Base-by-base conservation (phyloP, 192 early-diverging fungal genomes). In the Gryganskiella cystojenkinii region DNA sequence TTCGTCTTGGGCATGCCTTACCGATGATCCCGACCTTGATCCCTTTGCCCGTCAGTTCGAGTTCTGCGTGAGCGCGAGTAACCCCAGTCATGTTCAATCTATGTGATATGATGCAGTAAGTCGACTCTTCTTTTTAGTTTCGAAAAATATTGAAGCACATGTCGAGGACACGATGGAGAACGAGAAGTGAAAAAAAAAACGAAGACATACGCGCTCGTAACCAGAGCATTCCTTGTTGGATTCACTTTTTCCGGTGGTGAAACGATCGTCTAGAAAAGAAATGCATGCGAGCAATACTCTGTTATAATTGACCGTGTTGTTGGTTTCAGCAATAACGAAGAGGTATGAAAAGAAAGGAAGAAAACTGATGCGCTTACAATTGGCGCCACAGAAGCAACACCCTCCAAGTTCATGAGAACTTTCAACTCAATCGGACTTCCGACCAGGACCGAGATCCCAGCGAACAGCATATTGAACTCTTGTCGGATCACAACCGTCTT, bases 21-120 rank as follows among this genome's bases (percentile, higher is more conserved):
- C 70, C 88, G 43, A 89, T 86, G 33, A 89, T 52, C 15, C 83
- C 86, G 47, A 89, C 83, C 40, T 63, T 67, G 46, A 80, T 35
- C 13, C 64, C 64, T 56, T 68, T 64, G 0, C 71, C 61, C 51
- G 47, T 68, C 14, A 71, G 63, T 34, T 62, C 58, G 15, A 83
- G 54, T 54, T 75, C 76, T 35, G 71, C 15, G 24, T 81, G 76
- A 6, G 61, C 75, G 34, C 60, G 57, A 27, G 51, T 56, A 25
- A 81, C 75, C 7, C 81, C 85, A 25, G 83, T 86, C 46, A 78
- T 60, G 33, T 84, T 61, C 11, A 66, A 40, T 14, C 71, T 74
- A 40, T 62, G 17, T 33, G 56, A 9, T 27, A 43, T 19, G 7
- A 47, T 6, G 20, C 27, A 28, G 30, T 3, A 60, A 10, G 25